phyloP scores from a whole-genome alignment of 495 filamentous ascomycete species.

The Aspergillus kassunensis region DNA sequence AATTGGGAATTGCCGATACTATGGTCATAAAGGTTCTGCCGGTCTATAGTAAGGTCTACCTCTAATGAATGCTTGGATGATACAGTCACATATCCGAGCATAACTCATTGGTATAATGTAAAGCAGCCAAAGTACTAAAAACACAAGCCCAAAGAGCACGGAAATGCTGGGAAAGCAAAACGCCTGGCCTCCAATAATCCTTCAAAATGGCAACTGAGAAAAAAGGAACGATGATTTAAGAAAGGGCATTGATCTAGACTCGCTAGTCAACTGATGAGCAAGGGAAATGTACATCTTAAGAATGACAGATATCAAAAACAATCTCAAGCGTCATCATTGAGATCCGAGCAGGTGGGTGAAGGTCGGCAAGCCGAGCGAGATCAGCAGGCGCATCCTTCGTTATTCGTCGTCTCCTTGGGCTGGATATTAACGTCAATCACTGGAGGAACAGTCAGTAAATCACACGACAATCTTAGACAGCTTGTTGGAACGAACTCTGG shows the following conservation, averaged over 20 bases:
- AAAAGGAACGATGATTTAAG: background rate
- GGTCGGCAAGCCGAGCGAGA: background rate
- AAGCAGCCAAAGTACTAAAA: slow-evolving; percentile 1
- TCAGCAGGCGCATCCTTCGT: slow-evolving; percentile 83
- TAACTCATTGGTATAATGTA: background rate
- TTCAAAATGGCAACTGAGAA: background rate
- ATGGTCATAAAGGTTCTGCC: no score
- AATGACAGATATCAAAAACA: slow-evolving; percentile 41
- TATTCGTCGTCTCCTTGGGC: slow-evolving; percentile 60
- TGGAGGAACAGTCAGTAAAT: slow-evolving; percentile 27
- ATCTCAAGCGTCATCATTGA: slow-evolving; percentile 34
- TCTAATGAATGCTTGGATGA: background rate
- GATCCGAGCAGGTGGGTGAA: slow-evolving; percentile 14
- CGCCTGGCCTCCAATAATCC: slow-evolving; percentile 4
- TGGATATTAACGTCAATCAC: slow-evolving; percentile 97
- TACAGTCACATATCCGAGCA: background rate
- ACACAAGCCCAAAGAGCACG: background rate
- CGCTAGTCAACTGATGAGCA: slow-evolving; percentile 24
- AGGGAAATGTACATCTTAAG: slow-evolving; percentile 42
- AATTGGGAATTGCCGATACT: no score
- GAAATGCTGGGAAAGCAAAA: slow-evolving; percentile 4
- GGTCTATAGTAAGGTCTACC: no score
- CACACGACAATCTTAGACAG: background rate
- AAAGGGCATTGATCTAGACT: slow-evolving; percentile 24
- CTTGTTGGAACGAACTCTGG: slow-evolving; percentile 50